Evolutionary conservation across 257 asterid species (phyloP).

Genomic region (Solanum paucissectum): DNA sequence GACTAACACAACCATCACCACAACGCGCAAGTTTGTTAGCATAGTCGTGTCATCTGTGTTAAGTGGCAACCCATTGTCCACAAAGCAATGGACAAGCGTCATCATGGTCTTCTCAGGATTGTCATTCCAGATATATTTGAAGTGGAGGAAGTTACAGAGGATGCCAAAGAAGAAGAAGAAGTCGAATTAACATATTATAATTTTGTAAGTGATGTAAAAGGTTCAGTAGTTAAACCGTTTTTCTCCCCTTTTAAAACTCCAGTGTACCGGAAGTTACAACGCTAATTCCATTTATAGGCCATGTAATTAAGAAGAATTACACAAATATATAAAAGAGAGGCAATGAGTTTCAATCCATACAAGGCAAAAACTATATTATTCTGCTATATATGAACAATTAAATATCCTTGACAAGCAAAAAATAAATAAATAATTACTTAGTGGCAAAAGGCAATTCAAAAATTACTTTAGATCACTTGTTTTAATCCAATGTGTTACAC

Average conservation of each 20-base stretch:
- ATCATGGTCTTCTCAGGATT: constrained; percentile 84
- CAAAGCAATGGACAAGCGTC: constrained; percentile 81
- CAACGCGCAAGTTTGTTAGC: constrained; percentile 92
- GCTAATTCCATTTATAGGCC: neutral
- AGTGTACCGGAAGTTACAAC: neutral
- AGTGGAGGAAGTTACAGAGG: constrained; percentile 72
- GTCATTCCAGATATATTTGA: constrained; percentile 73
- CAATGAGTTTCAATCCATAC: too few relatives aligned
- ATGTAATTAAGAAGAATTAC: neutral
- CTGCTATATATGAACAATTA: too few relatives aligned
- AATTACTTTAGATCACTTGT: too few relatives aligned
- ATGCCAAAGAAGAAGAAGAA: constrained; percentile 65
- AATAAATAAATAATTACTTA: too few relatives aligned
- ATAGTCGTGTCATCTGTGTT: constrained; percentile 82
- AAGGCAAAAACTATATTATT: too few relatives aligned
- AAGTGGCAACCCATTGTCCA: constrained; percentile 76
- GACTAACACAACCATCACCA: constrained; percentile 88
- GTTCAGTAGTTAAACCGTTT: neutral
- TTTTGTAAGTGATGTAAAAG: neutral
- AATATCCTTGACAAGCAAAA: too few relatives aligned
- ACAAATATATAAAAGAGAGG: neutral
- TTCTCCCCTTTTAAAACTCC: neutral
- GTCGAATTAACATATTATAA: constrained; percentile 20
- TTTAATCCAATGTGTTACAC: too few relatives aligned
- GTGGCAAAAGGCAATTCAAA: too few relatives aligned